phyloP scores from a whole-genome alignment of 352 stramenopile genomes.

The Phytophthora pluvialis region DNA sequence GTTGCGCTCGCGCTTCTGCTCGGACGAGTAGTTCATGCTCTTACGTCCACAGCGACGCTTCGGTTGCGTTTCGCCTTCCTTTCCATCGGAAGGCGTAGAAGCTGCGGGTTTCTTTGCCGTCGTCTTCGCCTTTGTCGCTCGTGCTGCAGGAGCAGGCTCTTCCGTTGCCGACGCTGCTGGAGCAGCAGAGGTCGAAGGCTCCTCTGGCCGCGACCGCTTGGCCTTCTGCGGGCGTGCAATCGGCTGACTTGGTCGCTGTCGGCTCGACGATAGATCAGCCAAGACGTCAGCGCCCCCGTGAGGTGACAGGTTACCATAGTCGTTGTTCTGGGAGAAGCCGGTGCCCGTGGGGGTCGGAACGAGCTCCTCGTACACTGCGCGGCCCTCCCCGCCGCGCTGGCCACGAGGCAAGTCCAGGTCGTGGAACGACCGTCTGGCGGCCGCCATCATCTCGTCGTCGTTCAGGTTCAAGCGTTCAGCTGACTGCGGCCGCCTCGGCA shows the following conservation, averaged over 20 bases:
- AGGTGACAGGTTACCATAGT: constrained; percentile 13
- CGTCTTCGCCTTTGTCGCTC: constrained; percentile 16
- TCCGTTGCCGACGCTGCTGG: constrained; percentile 12
- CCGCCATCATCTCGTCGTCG: constrained; percentile 14
- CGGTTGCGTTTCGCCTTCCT: constrained; percentile 27
- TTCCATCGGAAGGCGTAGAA: constrained; percentile 5
- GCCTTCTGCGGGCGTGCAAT: constrained; percentile 16
- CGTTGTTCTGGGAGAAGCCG: constrained; percentile 2
- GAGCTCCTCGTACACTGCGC: constrained; percentile 35
- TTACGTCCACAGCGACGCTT: constrained; percentile 83
- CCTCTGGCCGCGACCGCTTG: constrained; percentile 19
- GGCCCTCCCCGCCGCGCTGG: constrained; percentile 22
- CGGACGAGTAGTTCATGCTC: constrained; percentile 88
- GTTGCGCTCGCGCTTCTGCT: constrained; percentile 86
- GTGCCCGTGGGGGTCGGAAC: constrained; percentile 10
- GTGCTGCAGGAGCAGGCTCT: background rate
- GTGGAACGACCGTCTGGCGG: constrained; percentile 17
- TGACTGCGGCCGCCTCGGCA: constrained; percentile 15
- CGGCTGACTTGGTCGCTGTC: constrained; percentile 7
- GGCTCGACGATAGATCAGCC: constrained; percentile 8
- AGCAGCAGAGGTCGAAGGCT: constrained; percentile 12
- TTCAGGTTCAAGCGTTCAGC: constrained; percentile 10
- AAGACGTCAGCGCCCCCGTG: background rate
- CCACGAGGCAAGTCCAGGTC: constrained; percentile 25
- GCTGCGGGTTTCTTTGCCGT: constrained; percentile 1